Evolutionary conservation across 108 stramenopile genomes (phyloP).

Genomic region (Aurantiochytrium sp.): DNA sequence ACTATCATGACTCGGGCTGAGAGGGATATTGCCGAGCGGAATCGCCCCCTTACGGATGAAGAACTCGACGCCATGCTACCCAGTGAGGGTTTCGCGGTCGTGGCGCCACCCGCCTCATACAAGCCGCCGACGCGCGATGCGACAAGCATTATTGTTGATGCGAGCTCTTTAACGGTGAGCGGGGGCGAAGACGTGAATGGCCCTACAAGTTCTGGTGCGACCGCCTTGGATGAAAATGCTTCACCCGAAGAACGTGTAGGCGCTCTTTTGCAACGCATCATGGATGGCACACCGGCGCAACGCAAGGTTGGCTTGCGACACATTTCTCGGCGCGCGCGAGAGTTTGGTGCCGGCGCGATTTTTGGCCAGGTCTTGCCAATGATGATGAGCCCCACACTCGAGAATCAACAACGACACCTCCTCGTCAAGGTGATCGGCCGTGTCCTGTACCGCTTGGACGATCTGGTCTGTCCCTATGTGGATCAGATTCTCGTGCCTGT

Average conservation of each 20-base stretch:
- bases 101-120: slow-evolving; percentile 80
- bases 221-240: not conserved
- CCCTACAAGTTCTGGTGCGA: not conserved
- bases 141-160: not conserved
- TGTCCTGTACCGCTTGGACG: slow-evolving; percentile 90
- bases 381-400: slow-evolving; percentile 90
- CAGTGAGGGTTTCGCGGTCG: slow-evolving; percentile 68
- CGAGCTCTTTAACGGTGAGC: not conserved
- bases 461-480: slow-evolving; percentile 89
- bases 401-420: slow-evolving; percentile 96
- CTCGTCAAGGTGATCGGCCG: slow-evolving; percentile 99
- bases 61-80: slow-evolving; percentile 92
- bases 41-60: slow-evolving; percentile 86
- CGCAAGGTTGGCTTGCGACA: slow-evolving; percentile 96
- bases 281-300: slow-evolving; percentile 95
- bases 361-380: slow-evolving; percentile 94
- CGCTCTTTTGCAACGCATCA: slow-evolving; percentile 81
- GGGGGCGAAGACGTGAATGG: not conserved
- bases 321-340: slow-evolving; percentile 86
- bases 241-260: slow-evolving; percentile 64
- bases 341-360: slow-evolving; percentile 87
- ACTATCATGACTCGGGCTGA: not conserved
- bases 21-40: slow-evolving; percentile 39
- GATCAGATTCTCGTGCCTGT: slow-evolving; percentile 94
- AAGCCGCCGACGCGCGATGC: slow-evolving; percentile 57